phyloP scores from a whole-genome alignment of 2,329 filamentous ascomycete genomes.

The Davidsoniella virescens region DNA sequence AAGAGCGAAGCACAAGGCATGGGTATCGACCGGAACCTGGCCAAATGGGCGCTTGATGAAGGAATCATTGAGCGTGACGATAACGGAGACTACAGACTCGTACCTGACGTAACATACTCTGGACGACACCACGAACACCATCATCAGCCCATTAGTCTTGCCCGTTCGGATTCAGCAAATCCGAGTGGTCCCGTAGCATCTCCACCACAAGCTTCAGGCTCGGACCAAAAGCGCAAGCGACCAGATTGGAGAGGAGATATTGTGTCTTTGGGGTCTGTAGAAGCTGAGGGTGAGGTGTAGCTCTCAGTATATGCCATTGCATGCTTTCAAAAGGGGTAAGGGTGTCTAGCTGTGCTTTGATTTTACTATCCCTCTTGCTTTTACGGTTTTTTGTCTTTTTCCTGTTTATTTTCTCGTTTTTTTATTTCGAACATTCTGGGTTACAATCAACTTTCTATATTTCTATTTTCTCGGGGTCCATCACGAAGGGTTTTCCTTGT shows the following conservation, averaged over 20 bases:
- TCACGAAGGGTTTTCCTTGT: slow-evolving; percentile 1
- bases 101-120: slow-evolving; percentile 12
- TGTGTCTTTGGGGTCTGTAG: slow-evolving; percentile 6
- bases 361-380: background rate
- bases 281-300: slow-evolving; percentile 9
- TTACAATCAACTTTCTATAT: background rate
- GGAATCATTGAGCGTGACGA: slow-evolving; percentile 43
- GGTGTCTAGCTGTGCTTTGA: background rate
- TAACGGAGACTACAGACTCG: slow-evolving; percentile 40
- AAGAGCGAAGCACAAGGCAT: slow-evolving; percentile 43
- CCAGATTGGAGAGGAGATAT: slow-evolving; percentile 10
- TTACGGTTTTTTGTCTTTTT: background rate
- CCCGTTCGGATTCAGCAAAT: background rate
- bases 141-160: slow-evolving; percentile 11
- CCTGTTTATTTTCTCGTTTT: background rate
- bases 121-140: slow-evolving; percentile 12
- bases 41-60: slow-evolving; percentile 47
- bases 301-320: background rate
- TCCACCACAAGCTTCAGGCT: background rate
- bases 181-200: background rate
- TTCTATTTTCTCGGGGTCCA: background rate
- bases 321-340: background rate
- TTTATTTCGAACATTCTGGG: background rate
- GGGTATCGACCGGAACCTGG: slow-evolving; percentile 40
- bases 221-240: slow-evolving; percentile 12